Evolutionary conservation across 2,329 filamentous ascomycete genomes (phyloP).

Genomic region (Madurella fahalii): DNA sequence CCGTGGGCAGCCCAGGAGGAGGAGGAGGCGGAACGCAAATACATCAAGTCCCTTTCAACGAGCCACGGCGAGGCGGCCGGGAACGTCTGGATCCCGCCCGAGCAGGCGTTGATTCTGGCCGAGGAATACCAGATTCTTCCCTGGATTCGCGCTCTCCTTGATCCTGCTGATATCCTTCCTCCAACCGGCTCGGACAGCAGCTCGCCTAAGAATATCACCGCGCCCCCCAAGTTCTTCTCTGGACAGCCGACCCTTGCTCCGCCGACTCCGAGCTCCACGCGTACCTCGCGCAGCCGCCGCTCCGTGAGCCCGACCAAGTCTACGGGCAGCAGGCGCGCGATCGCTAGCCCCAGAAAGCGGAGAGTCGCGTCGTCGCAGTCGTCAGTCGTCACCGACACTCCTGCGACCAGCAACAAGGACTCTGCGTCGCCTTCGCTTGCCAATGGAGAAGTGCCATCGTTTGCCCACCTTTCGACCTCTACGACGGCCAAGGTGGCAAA

Average conservation of each 20-base stretch:
- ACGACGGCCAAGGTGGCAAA: constrained; percentile 25
- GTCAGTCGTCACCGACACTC: constrained; percentile 36
- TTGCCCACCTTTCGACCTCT: constrained; percentile 17
- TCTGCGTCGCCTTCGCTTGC: constrained; percentile 26
- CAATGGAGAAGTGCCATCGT: constrained; percentile 28
- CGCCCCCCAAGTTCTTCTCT: constrained; percentile 70
- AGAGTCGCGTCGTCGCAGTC: constrained; percentile 38
- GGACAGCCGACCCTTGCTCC: constrained; percentile 43
- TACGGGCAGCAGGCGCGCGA: constrained; percentile 35
- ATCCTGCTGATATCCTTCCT: constrained; percentile 74
- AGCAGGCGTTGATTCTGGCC: constrained; percentile 74
- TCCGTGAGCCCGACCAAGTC: constrained; percentile 56
- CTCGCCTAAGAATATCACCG: constrained; percentile 69
- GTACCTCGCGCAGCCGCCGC: constrained; percentile 49
- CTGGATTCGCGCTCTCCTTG: constrained; percentile 91
- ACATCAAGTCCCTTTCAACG: constrained; percentile 81
- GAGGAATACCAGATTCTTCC: constrained; percentile 79
- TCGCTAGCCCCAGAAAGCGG: constrained; percentile 54
- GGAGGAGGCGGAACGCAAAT: constrained; percentile 72
- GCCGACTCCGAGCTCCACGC: constrained; percentile 44
- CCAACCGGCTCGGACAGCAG: constrained; percentile 50
- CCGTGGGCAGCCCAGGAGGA: constrained; percentile 70
- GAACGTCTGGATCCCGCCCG: constrained; percentile 91
- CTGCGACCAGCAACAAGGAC: constrained; percentile 22
- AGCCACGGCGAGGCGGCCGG: constrained; percentile 91